phyloP scores from a whole-genome alignment of 179 eudicot species.

The Actinidia polygama region DNA sequence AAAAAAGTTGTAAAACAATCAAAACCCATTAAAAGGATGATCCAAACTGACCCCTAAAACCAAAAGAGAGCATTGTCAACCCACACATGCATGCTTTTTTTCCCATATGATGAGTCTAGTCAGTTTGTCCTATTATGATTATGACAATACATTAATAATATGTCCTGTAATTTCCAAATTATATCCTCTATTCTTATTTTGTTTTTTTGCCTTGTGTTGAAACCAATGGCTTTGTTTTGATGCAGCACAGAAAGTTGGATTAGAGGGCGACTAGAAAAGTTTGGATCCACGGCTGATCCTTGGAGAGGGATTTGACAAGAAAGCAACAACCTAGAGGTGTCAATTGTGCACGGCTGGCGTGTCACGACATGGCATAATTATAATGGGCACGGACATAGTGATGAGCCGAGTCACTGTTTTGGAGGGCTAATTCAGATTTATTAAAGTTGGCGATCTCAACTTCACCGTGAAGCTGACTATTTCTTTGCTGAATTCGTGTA shows the following conservation, averaged over 20 bases:
- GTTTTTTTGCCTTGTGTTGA: conserved; percentile 34
- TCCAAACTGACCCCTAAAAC: background rate
- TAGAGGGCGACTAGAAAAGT: conserved; percentile 63
- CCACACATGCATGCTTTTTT: background rate
- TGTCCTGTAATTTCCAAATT: background rate
- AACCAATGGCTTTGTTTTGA: conserved; percentile 49
- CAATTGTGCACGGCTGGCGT: too few relatives aligned
- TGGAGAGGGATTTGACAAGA: conserved; percentile 62
- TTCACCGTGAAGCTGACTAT: too few relatives aligned
- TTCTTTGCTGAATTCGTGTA: too few relatives aligned
- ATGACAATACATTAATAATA: conserved; percentile 1
- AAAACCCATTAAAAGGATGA: background rate
- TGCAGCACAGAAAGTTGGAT: conserved; percentile 51
- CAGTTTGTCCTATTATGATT: conserved; percentile 9
- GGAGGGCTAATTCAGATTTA: too few relatives aligned
- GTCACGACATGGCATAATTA: too few relatives aligned
- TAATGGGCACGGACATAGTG: too few relatives aligned
- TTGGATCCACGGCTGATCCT: conserved; percentile 63
- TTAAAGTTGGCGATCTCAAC: too few relatives aligned
- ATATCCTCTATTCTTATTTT: conserved; percentile 24
- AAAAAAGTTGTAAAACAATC: background rate
- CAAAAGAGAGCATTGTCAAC: background rate
- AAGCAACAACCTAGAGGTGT: conserved; percentile 17
- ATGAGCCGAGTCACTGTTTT: too few relatives aligned
- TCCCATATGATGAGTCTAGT: conserved; percentile 29